Evolutionary conservation across 805 yeast species (phyloP).

Genomic region (Ogataea saltuana): DNA sequence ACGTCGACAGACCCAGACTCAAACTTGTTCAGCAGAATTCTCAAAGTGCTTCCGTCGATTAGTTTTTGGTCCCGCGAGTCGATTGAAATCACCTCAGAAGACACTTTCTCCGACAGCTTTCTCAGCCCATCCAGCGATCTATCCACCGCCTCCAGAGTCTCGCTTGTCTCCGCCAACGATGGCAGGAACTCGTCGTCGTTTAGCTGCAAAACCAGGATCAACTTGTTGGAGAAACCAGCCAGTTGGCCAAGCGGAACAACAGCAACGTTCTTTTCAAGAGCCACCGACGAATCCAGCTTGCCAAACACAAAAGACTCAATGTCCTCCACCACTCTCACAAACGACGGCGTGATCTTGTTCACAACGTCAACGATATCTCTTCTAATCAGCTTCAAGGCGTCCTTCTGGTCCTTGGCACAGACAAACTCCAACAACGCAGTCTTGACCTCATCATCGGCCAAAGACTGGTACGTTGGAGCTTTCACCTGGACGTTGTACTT

Average conservation of each 20-base stretch:
- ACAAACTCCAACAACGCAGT: conserved; percentile 64
- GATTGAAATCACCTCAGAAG: conserved; percentile 51
- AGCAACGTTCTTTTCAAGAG: conserved; percentile 48
- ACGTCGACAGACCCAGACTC: conserved; percentile 41
- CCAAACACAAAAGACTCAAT: conserved; percentile 62
- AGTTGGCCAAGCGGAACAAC: conserved; percentile 60
- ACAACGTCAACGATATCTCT: conserved; percentile 71
- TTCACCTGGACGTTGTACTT: conserved; percentile 44
- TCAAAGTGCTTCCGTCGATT: conserved; percentile 61
- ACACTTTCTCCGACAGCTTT: conserved; percentile 54
- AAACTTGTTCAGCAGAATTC: conserved; percentile 33
- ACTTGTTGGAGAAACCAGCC: conserved; percentile 42
- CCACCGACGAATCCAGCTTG: conserved; percentile 46
- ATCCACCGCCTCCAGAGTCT: conserved; percentile 55
- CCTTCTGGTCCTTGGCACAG: conserved; percentile 46
- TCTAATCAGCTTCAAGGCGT: conserved; percentile 61
- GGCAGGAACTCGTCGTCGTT: conserved; percentile 74
- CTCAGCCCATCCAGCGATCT: conserved; percentile 58
- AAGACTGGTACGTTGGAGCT: conserved; percentile 46
- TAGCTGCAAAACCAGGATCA: conserved; percentile 57
- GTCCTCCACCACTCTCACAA: conserved; percentile 58
- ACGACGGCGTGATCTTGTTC: conserved; percentile 68
- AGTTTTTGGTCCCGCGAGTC: conserved; percentile 56
- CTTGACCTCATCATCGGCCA: conserved; percentile 41
- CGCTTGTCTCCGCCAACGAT: conserved; percentile 56